Conservation (phyloP, 805 yeast genomes). For the Schwanniomyces yamadae region DNA sequence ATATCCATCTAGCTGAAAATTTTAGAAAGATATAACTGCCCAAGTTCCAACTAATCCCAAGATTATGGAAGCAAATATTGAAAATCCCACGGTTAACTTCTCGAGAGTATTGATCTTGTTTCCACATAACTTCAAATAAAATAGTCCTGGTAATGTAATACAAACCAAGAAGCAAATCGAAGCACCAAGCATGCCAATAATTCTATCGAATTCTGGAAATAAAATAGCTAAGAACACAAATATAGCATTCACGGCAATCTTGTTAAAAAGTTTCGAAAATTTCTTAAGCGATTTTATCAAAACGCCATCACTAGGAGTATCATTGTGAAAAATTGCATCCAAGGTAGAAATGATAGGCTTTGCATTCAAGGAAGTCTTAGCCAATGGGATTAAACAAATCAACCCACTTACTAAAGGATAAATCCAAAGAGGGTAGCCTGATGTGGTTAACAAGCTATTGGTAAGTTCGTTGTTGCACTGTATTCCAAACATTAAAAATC, state of each 20-base stretch:
- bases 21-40: constrained; percentile 34
- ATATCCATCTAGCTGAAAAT: background rate
- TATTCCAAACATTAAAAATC: constrained; percentile 60
- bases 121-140: constrained; percentile 60
- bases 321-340: constrained; percentile 50
- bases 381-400: constrained; percentile 80
- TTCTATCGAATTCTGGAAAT: constrained; percentile 76
- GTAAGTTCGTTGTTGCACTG: constrained; percentile 53
- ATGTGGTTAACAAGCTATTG: constrained; percentile 42
- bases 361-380: constrained; percentile 81
- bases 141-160: constrained; percentile 70
- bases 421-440: constrained; percentile 50
- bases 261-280: constrained; percentile 17
- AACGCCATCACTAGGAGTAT: constrained; percentile 12
- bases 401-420: constrained; percentile 55
- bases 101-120: constrained; percentile 42
- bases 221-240: constrained; percentile 61
- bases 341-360: constrained; percentile 76
- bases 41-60: constrained; percentile 61
- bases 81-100: constrained; percentile 37
- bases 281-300: constrained; percentile 8
- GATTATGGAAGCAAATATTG: constrained; percentile 44
- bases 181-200: constrained; percentile 80
- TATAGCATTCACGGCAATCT: constrained; percentile 49
- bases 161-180: constrained; percentile 79